A percentile compares a stretch with the other conserved stretches of the same genome.
phyloP scores from a whole-genome alignment of 2,329 filamentous ascomycete species.

The Xylariaceae sp. region DNA sequence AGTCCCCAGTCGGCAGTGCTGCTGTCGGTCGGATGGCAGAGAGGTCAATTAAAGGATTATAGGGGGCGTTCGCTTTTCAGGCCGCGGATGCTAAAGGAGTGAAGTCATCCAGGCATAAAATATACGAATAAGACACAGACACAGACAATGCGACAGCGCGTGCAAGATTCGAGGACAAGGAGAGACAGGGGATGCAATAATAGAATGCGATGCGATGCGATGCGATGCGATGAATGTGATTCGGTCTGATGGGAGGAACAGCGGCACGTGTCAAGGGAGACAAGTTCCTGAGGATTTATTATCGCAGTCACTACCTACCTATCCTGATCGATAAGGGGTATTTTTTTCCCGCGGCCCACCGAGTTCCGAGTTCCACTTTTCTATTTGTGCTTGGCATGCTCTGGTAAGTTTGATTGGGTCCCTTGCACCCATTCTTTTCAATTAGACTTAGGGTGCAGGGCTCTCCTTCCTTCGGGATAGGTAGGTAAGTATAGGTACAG shows the following conservation, averaged over 20 bases:
- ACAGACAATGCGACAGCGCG: constrained; percentile 4
- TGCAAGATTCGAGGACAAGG: not conserved
- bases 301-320: not conserved
- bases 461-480: not conserved
- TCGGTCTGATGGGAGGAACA: not conserved
- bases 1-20: not conserved
- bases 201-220: constrained; percentile 1
- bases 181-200: not conserved
- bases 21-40: not conserved
- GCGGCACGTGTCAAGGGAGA: not conserved
- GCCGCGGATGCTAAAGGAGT: constrained; percentile 29
- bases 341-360: not conserved
- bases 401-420: not conserved
- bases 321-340: constrained; percentile 11
- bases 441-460: not conserved
- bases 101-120: constrained; percentile 26
- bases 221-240: not conserved
- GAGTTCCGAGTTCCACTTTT: not conserved
- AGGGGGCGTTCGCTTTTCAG: constrained; percentile 1
- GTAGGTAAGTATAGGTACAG: too few relatives aligned
- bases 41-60: not conserved
- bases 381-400: not conserved
- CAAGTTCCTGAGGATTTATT: not conserved
- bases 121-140: constrained; percentile 7
- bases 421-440: not conserved